A percentile compares a stretch with the other conserved stretches of the same genome.
These are phyloP conservation scores for Xerocomellus amylosporus DNA, from an alignment of 768 basidiomycete species.

Conservation along the genomic window DNA sequence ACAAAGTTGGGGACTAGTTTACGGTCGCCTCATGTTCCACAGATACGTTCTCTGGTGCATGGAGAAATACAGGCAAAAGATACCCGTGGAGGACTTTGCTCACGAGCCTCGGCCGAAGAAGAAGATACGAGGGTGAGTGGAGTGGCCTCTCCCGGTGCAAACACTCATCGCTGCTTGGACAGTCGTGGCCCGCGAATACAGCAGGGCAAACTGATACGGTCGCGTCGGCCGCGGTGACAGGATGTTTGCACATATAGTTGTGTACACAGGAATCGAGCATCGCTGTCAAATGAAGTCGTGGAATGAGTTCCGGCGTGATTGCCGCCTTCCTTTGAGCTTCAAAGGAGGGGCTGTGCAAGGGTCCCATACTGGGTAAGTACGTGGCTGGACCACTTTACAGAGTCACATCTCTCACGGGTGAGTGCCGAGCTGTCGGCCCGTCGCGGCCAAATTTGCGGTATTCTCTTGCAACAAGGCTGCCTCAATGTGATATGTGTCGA, in stretches of 20 bases:
- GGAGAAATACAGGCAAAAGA: slow-evolving; percentile 68
- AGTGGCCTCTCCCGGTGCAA: background rate
- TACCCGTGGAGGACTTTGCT: slow-evolving; percentile 56
- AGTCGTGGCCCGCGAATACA: slow-evolving; percentile 78
- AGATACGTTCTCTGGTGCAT: slow-evolving; percentile 87
- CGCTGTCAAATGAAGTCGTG: slow-evolving; percentile 9
- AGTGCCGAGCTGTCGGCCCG: slow-evolving; percentile 19
- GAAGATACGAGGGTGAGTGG: slow-evolving; percentile 71
- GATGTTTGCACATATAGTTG: slow-evolving; percentile 5
- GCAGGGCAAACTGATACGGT: slow-evolving; percentile 71
- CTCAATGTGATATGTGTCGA: slow-evolving; percentile 36
- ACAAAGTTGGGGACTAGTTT: background rate
- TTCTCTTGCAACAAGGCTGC: slow-evolving; percentile 33
- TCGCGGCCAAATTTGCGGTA: slow-evolving; percentile 13
- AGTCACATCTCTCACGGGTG: slow-evolving; percentile 33
- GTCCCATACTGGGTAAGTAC: slow-evolving; percentile 16
- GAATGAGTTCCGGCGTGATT: slow-evolving; percentile 11
- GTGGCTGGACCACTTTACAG: slow-evolving; percentile 23
- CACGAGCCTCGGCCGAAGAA: slow-evolving; percentile 69
- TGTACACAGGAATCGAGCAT: slow-evolving; percentile 14
- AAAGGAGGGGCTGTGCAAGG: slow-evolving; percentile 18
- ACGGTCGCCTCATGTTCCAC: slow-evolving; percentile 6
- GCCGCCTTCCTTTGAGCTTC: background rate
- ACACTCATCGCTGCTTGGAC: background rate
- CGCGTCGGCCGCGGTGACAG: slow-evolving; percentile 42